Conservation (phyloP, 2,329 filamentous ascomycete genomes). For the Aspergillus ibericus region DNA sequence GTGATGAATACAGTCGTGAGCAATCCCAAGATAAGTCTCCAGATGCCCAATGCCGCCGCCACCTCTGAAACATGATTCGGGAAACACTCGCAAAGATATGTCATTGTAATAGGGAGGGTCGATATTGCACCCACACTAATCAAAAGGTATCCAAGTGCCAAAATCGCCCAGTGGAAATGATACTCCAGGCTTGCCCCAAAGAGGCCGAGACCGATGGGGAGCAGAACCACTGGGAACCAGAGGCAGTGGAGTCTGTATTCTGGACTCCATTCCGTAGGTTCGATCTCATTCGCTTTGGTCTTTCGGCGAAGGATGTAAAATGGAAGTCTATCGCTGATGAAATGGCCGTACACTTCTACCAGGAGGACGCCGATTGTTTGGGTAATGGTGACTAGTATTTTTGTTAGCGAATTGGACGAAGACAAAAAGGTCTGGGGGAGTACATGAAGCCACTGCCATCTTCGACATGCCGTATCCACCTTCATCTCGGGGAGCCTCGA, state of each 20-base stretch:
- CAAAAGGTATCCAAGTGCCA: constrained; percentile 44
- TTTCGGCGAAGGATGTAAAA: constrained; percentile 32
- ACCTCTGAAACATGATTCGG: constrained; percentile 14
- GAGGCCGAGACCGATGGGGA: constrained; percentile 35
- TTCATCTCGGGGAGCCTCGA: neutral
- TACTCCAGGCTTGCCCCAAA: constrained; percentile 44
- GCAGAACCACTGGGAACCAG: constrained; percentile 25
- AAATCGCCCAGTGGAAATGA: constrained; percentile 42
- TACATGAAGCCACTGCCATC: neutral
- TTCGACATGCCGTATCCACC: neutral
- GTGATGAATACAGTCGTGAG: neutral
- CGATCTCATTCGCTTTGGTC: constrained; percentile 18
- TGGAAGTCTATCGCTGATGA: constrained; percentile 43
- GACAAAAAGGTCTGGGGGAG: neutral
- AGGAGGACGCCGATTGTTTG: neutral
- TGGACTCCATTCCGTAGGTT: constrained; percentile 29
- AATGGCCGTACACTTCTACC: constrained; percentile 38
- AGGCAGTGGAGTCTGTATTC: constrained; percentile 34
- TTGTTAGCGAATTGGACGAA: neutral
- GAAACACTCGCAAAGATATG: constrained; percentile 35
- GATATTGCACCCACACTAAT: constrained; percentile 39
- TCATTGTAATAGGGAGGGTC: constrained; percentile 28
- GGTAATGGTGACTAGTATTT: neutral
- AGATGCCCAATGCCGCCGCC: neutral
- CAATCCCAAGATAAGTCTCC: neutral